A percentile compares a stretch with the other conserved stretches of the same genome.
Evolutionary conservation across 169 alveolate species (phyloP).

Genomic region (Amoebophrya sp.): DNA sequence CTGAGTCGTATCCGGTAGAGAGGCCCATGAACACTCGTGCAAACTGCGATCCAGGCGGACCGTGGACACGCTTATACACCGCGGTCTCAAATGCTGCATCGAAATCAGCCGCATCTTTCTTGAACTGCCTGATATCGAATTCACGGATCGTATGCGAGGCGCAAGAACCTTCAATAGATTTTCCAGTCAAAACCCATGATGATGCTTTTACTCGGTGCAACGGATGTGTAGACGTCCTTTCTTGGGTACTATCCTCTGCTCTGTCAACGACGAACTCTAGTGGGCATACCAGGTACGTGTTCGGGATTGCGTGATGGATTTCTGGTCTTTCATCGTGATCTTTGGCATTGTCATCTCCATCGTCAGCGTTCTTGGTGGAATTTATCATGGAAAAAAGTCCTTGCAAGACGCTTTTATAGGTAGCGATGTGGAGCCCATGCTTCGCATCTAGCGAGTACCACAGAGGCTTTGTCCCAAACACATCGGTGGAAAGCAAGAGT

Average conservation of each 20-base stretch:
- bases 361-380: no score
- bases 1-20: constrained; percentile 15
- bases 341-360: no score
- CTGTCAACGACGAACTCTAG: not conserved
- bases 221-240: no score
- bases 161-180: not conserved
- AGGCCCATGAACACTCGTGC: constrained; percentile 28
- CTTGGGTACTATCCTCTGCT: not conserved
- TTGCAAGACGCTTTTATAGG: not conserved
- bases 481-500: not conserved
- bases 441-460: not conserved
- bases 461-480: constrained; percentile 30
- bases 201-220: not conserved
- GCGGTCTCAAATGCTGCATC: constrained; percentile 7
- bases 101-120: not conserved
- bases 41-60: not conserved
- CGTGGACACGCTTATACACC: constrained; percentile 29
- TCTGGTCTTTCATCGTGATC: no score
- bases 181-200: not conserved
- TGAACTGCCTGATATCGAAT: constrained; percentile 30
- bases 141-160: not conserved
- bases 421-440: constrained; percentile 9
- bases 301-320: no score
- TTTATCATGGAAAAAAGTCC: no score
- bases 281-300: no score